Conservation (phyloP, 768 basidiomycete genomes). For the Hypsizygus marmoreus region DNA sequence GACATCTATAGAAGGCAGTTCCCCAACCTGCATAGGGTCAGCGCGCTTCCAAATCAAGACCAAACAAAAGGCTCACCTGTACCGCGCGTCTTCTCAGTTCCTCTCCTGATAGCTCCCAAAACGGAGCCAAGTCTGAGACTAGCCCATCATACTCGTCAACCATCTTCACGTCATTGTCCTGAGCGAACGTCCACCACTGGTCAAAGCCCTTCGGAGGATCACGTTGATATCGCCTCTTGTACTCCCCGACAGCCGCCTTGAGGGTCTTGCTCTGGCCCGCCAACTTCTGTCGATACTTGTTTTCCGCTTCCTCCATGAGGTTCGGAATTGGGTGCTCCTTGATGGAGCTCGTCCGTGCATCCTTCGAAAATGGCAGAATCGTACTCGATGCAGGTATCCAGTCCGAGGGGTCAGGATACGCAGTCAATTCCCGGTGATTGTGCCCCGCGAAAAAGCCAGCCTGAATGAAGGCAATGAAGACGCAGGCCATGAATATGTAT, state of each 20-base stretch:
- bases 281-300: slow-evolving; percentile 65
- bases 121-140: slow-evolving; percentile 80
- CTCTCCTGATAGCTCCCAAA: slow-evolving; percentile 71
- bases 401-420: slow-evolving; percentile 16
- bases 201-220: slow-evolving; percentile 91
- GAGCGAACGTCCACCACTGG: slow-evolving; percentile 83
- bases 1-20: slow-evolving; percentile 81
- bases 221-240: slow-evolving; percentile 73
- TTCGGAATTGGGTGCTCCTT: slow-evolving; percentile 76
- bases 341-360: slow-evolving; percentile 10
- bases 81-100: slow-evolving; percentile 67
- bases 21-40: slow-evolving; percentile 53
- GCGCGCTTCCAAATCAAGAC: neutral
- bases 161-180: slow-evolving; percentile 71
- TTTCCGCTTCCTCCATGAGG: slow-evolving; percentile 83
- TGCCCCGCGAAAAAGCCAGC: slow-evolving; percentile 48
- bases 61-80: slow-evolving; percentile 44
- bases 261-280: slow-evolving; percentile 80
- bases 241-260: slow-evolving; percentile 77
- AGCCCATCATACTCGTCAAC: slow-evolving; percentile 89
- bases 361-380: slow-evolving; percentile 18
- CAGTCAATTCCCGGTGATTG: slow-evolving; percentile 22
- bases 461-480: slow-evolving; percentile 51
- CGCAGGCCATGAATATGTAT: slow-evolving; percentile 42
- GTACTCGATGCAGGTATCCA: slow-evolving; percentile 20